Conservation (phyloP, 2,329 filamentous ascomycete genomes). For the Colletotrichum shisoi region DNA sequence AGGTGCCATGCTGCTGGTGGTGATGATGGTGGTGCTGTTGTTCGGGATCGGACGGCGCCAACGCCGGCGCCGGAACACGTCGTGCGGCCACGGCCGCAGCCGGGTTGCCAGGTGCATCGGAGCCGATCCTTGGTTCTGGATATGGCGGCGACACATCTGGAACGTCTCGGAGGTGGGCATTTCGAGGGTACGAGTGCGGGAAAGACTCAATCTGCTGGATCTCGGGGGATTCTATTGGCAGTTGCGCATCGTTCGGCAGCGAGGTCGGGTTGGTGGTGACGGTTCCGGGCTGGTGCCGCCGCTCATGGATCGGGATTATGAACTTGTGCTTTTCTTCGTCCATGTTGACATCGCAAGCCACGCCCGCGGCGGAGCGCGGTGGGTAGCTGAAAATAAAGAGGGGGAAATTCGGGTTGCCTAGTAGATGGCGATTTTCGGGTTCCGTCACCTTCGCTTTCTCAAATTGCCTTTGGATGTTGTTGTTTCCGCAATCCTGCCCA, state of each 20-base stretch:
- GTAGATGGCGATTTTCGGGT: background rate
- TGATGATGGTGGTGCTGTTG: background rate
- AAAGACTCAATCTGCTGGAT: slow-evolving; percentile 29
- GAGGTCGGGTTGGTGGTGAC: slow-evolving; percentile 7
- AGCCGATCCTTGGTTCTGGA: slow-evolving; percentile 24
- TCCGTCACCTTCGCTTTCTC: background rate
- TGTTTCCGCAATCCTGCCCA: background rate
- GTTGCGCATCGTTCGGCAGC: background rate
- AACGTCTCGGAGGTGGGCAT: slow-evolving; percentile 15
- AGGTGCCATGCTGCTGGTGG: background rate
- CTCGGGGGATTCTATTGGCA: slow-evolving; percentile 24
- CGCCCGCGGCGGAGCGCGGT: slow-evolving; percentile 21
- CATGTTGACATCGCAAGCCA: slow-evolving; percentile 24
- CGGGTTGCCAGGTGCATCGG: background rate
- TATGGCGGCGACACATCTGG: slow-evolving; percentile 27
- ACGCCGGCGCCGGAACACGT: slow-evolving; percentile 17
- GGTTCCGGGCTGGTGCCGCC: slow-evolving; percentile 15
- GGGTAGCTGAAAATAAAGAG: background rate
- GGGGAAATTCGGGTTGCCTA: background rate
- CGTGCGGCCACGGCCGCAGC: slow-evolving; percentile 10
- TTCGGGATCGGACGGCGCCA: slow-evolving; percentile 18
- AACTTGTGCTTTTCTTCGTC: slow-evolving; percentile 39
- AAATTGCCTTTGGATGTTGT: background rate
- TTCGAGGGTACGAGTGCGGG: slow-evolving; percentile 24
- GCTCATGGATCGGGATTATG: slow-evolving; percentile 34